phyloP scores from a whole-genome alignment of 2,329 filamentous ascomycete genomes.

The Malbranchea zuffiana region DNA sequence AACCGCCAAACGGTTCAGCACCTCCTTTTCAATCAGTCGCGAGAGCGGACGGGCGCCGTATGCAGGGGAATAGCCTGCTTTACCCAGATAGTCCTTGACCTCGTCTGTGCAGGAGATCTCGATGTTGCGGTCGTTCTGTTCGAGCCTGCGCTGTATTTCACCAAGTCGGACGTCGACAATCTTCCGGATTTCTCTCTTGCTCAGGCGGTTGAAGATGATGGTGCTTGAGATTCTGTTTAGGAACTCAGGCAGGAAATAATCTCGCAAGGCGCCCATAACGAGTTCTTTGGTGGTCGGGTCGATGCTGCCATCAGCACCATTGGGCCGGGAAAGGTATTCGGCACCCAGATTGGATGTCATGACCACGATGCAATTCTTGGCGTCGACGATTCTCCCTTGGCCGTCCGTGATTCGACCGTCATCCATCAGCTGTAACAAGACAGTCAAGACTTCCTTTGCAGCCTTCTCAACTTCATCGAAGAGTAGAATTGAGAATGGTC shows the following conservation, averaged over 20 bases:
- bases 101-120: slow-evolving; percentile 69
- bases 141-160: slow-evolving; percentile 88
- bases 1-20: slow-evolving; percentile 85
- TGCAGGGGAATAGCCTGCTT: slow-evolving; percentile 83
- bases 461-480: slow-evolving; percentile 99
- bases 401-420: slow-evolving; percentile 97
- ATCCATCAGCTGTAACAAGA: slow-evolving; percentile 98
- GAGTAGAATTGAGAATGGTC: slow-evolving; percentile 92
- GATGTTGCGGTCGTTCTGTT: slow-evolving; percentile 74
- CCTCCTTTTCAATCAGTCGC: slow-evolving; percentile 90
- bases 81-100: slow-evolving; percentile 86
- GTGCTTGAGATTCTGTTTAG: slow-evolving; percentile 93
- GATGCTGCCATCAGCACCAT: slow-evolving; percentile 68
- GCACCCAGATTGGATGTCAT: slow-evolving; percentile 98
- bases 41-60: slow-evolving; percentile 86
- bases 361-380: slow-evolving; percentile 96
- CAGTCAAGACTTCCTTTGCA: slow-evolving; percentile 91
- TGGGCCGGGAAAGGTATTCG: slow-evolving; percentile 76
- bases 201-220: slow-evolving; percentile 97
- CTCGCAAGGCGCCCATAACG: slow-evolving; percentile 80
- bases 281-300: slow-evolving; percentile 76
- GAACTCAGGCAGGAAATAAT: slow-evolving; percentile 97
- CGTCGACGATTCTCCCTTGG: slow-evolving; percentile 88
- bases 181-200: slow-evolving; percentile 76
- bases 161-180: slow-evolving; percentile 83